Conservation (phyloP, 331 rosid species). For the Malus hybrid region DNA sequence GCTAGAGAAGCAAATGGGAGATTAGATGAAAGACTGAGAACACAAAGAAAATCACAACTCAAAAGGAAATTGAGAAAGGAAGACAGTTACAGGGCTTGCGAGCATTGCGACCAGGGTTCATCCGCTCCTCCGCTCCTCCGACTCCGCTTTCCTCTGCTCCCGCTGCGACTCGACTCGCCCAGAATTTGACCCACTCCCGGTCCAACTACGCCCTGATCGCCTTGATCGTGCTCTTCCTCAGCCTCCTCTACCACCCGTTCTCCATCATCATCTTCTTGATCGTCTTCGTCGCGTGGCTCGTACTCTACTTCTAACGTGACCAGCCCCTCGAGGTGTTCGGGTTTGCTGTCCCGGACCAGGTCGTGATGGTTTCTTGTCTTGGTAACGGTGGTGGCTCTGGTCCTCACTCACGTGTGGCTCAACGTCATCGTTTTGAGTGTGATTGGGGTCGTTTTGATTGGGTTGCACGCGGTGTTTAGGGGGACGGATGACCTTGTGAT, state of each 20-base stretch:
- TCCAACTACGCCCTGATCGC: too few species aligned
- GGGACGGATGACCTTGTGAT: slow-evolving; percentile 46
- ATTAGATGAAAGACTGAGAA: too few species aligned
- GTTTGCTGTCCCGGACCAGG: slow-evolving; percentile 20
- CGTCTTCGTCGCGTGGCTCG: slow-evolving; percentile 41
- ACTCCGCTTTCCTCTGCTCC: too few species aligned
- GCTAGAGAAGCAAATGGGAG: too few species aligned
- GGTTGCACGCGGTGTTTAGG: slow-evolving; percentile 42
- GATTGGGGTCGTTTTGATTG: slow-evolving; percentile 12
- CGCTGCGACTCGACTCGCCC: too few species aligned
- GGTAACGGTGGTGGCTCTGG: slow-evolving; percentile 29
- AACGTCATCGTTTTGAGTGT: slow-evolving; percentile 27
- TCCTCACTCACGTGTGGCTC: slow-evolving; percentile 32
- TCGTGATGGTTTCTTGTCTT: slow-evolving; percentile 16
- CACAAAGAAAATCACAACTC: too few species aligned
- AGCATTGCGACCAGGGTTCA: too few species aligned
- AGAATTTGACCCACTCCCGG: too few species aligned
- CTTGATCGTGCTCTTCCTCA: slow-evolving; percentile 22
- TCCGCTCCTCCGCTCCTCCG: too few species aligned
- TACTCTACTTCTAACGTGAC: slow-evolving; percentile 52
- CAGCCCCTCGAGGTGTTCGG: slow-evolving; percentile 38
- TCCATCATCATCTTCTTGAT: slow-evolving; percentile 27
- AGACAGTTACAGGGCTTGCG: too few species aligned
- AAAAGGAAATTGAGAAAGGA: too few species aligned
- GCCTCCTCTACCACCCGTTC: slow-evolving; percentile 23